Conservation (phyloP, 441 rosid species). For the Iberis amara region DNA sequence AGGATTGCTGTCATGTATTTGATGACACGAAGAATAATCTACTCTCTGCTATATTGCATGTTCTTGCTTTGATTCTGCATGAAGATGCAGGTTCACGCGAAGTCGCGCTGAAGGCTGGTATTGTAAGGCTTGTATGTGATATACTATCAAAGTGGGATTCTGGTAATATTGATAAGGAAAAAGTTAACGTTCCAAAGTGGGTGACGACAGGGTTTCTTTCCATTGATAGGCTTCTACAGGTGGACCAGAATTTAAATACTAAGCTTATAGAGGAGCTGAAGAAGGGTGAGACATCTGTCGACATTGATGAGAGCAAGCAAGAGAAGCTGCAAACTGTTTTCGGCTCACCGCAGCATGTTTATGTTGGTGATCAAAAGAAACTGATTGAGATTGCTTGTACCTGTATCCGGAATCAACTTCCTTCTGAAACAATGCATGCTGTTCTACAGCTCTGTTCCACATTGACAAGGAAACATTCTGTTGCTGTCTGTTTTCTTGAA, state of each 20-base stretch:
- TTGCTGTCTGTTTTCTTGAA: conserved; percentile 84
- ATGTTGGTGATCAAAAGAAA: conserved; percentile 63
- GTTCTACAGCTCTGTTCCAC: conserved; percentile 88
- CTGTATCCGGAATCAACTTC: conserved; percentile 70
- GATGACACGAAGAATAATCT: conserved; percentile 48
- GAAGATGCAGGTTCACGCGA: conserved; percentile 82
- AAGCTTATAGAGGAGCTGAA: conserved; percentile 76
- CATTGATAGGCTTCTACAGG: conserved; percentile 85
- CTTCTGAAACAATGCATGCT: conserved; percentile 94
- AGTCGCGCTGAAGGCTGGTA: conserved; percentile 69
- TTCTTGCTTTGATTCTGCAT: conserved; percentile 86
- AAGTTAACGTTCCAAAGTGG: conserved; percentile 76
- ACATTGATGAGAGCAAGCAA: conserved; percentile 68
- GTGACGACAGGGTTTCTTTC: conserved; percentile 95
- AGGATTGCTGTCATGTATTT: conserved; percentile 46
- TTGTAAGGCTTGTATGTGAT: conserved; percentile 67
- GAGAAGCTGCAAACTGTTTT: conserved; percentile 51
- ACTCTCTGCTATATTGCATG: conserved; percentile 75
- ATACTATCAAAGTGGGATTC: conserved; percentile 75
- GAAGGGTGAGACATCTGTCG: conserved; percentile 40
- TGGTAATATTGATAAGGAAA: conserved; percentile 45
- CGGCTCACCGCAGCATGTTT: conserved; percentile 49
- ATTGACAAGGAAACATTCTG: conserved; percentile 71
- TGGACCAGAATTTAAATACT: conserved; percentile 67
- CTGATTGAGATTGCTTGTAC: conserved; percentile 86